Percentiles rank a stretch among this genome's conserved stretches.
phyloP scores from a whole-genome alignment of 768 basidiomycete species.

The Kwoniella newhampshirensis region DNA sequence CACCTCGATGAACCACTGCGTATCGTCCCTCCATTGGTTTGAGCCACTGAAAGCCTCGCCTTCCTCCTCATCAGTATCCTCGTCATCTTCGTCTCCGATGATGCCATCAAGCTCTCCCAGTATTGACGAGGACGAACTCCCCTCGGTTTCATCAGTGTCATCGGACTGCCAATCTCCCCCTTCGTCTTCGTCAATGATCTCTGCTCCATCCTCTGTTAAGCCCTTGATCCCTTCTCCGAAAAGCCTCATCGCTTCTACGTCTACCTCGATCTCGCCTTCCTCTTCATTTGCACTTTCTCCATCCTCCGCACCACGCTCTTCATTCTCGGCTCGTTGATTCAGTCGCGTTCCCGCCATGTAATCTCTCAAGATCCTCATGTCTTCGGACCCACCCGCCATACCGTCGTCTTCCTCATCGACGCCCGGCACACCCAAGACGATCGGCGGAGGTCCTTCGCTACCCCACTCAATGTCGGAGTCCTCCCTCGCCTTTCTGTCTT shows the following conservation, averaged over 20 bases:
- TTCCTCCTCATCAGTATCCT: conserved; percentile 11
- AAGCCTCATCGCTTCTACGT: conserved; percentile 15
- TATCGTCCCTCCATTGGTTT: conserved; percentile 58
- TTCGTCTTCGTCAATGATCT: conserved; percentile 16
- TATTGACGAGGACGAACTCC: too few species aligned
- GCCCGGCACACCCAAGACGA: conserved; percentile 20
- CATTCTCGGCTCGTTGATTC: conserved; percentile 22
- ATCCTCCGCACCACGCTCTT: conserved; percentile 13
- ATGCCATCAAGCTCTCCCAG: neutral
- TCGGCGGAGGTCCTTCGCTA: conserved; percentile 46
- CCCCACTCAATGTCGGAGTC: conserved; percentile 53
- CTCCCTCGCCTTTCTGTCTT: conserved; percentile 21
- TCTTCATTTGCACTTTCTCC: conserved; percentile 50
- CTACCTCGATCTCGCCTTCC: conserved; percentile 22
- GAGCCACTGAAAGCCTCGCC: conserved; percentile 40
- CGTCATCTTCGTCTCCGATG: conserved; percentile 10
- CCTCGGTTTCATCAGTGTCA: neutral
- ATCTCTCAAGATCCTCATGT: conserved; percentile 40
- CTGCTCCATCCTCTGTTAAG: conserved; percentile 9
- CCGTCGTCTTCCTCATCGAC: conserved; percentile 4
- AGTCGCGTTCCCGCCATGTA: conserved; percentile 42
- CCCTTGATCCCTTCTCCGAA: conserved; percentile 25
- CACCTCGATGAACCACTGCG: conserved; percentile 62
- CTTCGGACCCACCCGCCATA: conserved; percentile 20
- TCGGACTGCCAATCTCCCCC: conserved; percentile 14